phyloP scores from a whole-genome alignment of 805 yeast species.

The Wickerhamomyces hampshirensis region DNA sequence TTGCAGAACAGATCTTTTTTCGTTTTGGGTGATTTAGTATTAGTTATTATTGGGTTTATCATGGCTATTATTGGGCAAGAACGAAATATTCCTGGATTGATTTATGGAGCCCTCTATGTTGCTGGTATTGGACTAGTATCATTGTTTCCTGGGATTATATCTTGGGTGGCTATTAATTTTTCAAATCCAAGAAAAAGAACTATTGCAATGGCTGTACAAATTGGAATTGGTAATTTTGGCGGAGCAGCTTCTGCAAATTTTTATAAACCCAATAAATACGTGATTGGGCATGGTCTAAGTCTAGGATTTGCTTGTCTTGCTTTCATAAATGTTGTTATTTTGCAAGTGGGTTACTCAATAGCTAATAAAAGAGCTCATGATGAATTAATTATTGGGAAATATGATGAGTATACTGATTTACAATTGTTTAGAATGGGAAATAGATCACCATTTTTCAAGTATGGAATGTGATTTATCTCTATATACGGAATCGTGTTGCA shows the following conservation, averaged over 20 bases:
- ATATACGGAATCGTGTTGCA: too few relatives aligned
- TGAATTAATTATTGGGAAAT: slow-evolving; percentile 29
- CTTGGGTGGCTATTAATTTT: slow-evolving; percentile 36
- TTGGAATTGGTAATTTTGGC: slow-evolving; percentile 35
- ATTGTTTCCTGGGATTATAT: slow-evolving; percentile 30
- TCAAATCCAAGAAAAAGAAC: slow-evolving; percentile 34
- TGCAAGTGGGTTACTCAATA: slow-evolving; percentile 22
- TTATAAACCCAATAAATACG: slow-evolving; percentile 27
- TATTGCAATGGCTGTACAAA: slow-evolving; percentile 35
- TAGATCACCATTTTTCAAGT: slow-evolving; percentile 36
- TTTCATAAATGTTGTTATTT: slow-evolving; percentile 17
- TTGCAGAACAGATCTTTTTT: slow-evolving; percentile 28
- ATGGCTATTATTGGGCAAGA: slow-evolving; percentile 27
- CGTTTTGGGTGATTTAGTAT: slow-evolving; percentile 21
- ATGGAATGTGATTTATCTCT: slow-evolving; percentile 23
- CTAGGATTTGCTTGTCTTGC: slow-evolving; percentile 32
- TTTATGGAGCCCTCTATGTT: slow-evolving; percentile 30
- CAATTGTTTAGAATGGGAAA: slow-evolving; percentile 39
- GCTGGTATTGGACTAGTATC: slow-evolving; percentile 29
- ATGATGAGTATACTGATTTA: slow-evolving; percentile 24
- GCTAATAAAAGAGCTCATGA: slow-evolving; percentile 24
- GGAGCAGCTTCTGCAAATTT: slow-evolving; percentile 34
- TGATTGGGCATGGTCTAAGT: slow-evolving; percentile 30
- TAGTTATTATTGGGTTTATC: slow-evolving; percentile 32
- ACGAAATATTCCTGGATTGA: slow-evolving; percentile 20